Conservation (phyloP, 208 protist genomes). For the Tritrichomonas musculus region DNA sequence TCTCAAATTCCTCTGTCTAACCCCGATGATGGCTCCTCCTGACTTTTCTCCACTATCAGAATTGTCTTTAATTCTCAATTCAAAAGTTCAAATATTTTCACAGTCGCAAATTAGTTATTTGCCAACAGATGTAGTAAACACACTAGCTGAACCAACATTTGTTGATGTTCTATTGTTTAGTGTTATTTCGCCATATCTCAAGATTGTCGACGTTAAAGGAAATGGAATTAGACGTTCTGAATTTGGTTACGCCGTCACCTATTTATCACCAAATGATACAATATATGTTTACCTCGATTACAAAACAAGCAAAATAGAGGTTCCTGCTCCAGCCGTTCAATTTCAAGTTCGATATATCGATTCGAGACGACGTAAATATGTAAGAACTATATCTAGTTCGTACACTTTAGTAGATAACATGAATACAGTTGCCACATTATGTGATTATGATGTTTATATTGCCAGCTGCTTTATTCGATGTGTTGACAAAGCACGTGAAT, state of each 20-base stretch:
- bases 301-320: neutral
- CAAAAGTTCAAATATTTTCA: neutral
- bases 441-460: conserved; percentile 3
- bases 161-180: neutral
- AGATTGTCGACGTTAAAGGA: neutral
- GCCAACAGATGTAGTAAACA: neutral
- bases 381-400: neutral
- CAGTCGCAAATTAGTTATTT: neutral
- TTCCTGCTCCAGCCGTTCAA: neutral
- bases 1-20: neutral
- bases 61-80: neutral
- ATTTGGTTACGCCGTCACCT: neutral
- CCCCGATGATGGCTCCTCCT: neutral
- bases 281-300: neutral
- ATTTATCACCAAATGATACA: neutral
- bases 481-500: neutral
- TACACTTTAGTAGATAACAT: neutral
- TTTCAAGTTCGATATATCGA: neutral
- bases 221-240: neutral
- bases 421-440: neutral
- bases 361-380: neutral
- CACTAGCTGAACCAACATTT: neutral
- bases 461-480: neutral
- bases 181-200: neutral
- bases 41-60: neutral